These are phyloP conservation scores for Trifolium repens DNA, from an alignment of 306 rosid genomes.

Conservation along the genomic window DNA sequence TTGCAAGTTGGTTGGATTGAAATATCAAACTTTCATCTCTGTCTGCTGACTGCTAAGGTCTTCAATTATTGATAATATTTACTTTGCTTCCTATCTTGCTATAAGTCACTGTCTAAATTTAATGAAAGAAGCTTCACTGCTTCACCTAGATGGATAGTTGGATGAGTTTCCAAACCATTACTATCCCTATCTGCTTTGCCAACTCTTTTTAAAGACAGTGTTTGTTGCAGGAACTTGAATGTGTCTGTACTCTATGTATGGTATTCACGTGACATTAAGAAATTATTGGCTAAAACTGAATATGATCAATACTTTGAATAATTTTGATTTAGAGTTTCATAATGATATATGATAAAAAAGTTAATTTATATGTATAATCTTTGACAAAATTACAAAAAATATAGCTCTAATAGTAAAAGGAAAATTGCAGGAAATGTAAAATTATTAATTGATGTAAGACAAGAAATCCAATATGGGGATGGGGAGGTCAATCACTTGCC, in stretches of 20 bases:
- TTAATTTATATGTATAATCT: no score
- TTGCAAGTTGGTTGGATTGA: constrained; percentile 21
- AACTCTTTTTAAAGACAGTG: constrained; percentile 24
- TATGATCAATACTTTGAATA: not conserved
- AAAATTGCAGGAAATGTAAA: no score
- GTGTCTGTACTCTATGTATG: not conserved
- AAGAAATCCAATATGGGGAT: no score
- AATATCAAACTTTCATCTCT: not conserved
- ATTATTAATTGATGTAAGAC: no score
- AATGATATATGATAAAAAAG: no score
- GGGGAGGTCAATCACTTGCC: no score
- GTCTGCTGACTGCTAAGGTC: not conserved
- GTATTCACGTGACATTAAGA: not conserved
- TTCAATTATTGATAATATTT: constrained; percentile 31
- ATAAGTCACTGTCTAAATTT: constrained; percentile 34
- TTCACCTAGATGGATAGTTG: constrained; percentile 6
- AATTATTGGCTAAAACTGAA: constrained; percentile 13
- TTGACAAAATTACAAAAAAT: no score
- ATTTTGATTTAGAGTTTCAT: no score
- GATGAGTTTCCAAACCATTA: constrained; percentile 11
- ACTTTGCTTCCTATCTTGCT: constrained; percentile 24
- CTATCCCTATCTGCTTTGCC: constrained; percentile 21
- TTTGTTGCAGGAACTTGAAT: constrained; percentile 37
- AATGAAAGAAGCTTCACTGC: constrained; percentile 24
- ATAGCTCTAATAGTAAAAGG: no score